phyloP scores from a whole-genome alignment of 1,284 basidiomycete genomes.

The Lentinus polychrous region DNA sequence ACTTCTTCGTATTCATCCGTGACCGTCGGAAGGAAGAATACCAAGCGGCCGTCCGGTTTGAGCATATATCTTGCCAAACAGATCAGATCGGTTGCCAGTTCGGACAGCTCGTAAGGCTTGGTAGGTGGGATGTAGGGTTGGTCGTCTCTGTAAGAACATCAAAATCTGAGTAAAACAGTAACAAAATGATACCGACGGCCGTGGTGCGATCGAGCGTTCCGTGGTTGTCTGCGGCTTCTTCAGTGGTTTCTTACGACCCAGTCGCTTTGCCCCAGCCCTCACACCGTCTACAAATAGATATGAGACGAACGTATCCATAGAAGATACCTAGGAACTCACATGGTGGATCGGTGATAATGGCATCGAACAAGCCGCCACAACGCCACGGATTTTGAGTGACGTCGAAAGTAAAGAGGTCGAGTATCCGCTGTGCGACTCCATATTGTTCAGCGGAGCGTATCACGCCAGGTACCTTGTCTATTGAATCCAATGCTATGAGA shows the following conservation, averaged over 20 bases:
- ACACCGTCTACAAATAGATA: constrained; percentile 70
- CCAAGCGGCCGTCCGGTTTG: constrained; percentile 81
- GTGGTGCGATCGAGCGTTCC: constrained; percentile 6
- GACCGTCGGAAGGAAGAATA: constrained; percentile 93
- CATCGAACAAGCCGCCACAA: constrained; percentile 85
- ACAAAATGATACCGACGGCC: constrained; percentile 18
- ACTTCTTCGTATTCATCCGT: constrained; percentile 86
- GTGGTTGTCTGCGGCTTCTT: constrained; percentile 3
- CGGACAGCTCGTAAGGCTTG: constrained; percentile 89
- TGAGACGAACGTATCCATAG: background rate
- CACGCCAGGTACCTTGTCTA: constrained; percentile 61
- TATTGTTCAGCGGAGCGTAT: constrained; percentile 83
- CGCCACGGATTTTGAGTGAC: constrained; percentile 87
- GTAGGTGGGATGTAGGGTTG: constrained; percentile 81
- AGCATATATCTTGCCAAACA: constrained; percentile 80
- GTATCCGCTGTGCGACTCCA: constrained; percentile 64
- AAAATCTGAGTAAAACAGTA: background rate
- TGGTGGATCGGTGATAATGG: constrained; percentile 91
- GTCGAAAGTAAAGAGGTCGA: constrained; percentile 89
- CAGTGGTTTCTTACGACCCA: constrained; percentile 67
- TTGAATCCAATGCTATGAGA: constrained; percentile 12
- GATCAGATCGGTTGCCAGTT: constrained; percentile 79
- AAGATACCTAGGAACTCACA: constrained; percentile 44
- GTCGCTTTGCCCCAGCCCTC: constrained; percentile 90
- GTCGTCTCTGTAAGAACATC: constrained; percentile 33